Evolutionary conservation across 192 early-diverging fungal species (phyloP).

Genomic region (Coemansia sp.): DNA sequence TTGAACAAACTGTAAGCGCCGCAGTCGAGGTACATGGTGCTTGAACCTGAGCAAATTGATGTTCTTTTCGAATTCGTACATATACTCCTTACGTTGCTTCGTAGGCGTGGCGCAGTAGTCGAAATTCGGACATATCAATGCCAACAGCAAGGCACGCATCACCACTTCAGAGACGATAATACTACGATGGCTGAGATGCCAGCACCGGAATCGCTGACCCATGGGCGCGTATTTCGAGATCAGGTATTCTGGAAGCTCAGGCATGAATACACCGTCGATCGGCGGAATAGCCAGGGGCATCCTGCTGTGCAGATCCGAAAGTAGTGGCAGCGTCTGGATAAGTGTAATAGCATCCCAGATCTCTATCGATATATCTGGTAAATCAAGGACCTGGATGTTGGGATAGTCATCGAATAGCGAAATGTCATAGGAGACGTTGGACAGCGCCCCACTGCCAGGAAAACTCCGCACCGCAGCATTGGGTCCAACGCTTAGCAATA

Average conservation of each 20-base stretch:
- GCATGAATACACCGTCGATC: background rate
- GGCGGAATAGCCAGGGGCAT: background rate
- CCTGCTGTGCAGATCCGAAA: background rate
- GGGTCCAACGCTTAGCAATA: background rate
- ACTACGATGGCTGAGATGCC: background rate
- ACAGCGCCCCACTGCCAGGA: background rate
- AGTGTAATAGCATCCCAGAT: background rate
- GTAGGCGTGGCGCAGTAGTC: background rate
- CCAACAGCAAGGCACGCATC: background rate
- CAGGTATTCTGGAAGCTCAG: background rate
- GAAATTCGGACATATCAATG: background rate
- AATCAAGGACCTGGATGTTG: background rate
- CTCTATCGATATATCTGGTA: background rate
- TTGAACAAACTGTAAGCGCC: background rate
- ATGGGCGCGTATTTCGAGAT: background rate
- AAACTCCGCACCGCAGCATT: background rate
- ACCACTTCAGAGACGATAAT: background rate
- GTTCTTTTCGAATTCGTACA: background rate
- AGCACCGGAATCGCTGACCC: background rate
- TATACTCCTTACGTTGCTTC: background rate
- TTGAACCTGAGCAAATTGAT: background rate
- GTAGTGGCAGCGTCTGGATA: background rate
- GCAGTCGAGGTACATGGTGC: background rate
- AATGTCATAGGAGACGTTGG: background rate
- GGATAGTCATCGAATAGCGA: background rate